Conservation (phyloP, 345 rosid species). For the Pistacia vera region DNA sequence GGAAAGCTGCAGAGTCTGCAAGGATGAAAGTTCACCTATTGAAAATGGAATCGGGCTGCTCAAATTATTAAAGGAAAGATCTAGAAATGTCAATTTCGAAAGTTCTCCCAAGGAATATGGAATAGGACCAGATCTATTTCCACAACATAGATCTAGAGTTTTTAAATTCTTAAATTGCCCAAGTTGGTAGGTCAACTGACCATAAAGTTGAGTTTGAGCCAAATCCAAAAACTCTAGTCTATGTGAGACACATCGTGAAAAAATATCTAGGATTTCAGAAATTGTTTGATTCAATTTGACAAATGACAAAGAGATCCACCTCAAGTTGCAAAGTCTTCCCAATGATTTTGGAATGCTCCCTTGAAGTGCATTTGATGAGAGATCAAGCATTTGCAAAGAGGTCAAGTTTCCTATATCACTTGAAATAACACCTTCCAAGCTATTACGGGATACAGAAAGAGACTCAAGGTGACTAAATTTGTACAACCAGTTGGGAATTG, state of each 20-base stretch:
- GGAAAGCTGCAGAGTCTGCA: not conserved
- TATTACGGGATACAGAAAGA: not conserved
- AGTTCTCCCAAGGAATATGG: not conserved
- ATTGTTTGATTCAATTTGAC: not conserved
- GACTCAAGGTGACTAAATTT: not conserved
- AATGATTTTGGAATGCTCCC: not conserved
- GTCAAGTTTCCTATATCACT: conserved; percentile 17
- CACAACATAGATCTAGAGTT: rapidly evolving
- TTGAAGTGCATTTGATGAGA: not conserved
- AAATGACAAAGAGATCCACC: not conserved
- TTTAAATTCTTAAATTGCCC: not conserved
- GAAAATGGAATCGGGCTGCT: not conserved
- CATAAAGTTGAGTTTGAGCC: rapidly evolving
- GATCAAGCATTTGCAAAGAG: not conserved
- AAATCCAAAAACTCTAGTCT: not conserved
- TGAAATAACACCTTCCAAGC: conserved; percentile 6
- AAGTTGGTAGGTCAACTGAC: not conserved
- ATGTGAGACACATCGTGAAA: not conserved
- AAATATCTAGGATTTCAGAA: not conserved
- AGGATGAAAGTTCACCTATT: not conserved
- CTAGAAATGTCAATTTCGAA: not conserved
- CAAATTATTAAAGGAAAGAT: not conserved
- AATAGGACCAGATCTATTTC: not conserved
- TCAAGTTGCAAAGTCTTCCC: conserved; percentile 18
- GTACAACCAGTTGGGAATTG: conserved; percentile 15